Evolutionary conservation across 805 yeast species (phyloP), one percentile per base, ranked within the genome.

Genomic region (Lachancea sp.): DNA sequence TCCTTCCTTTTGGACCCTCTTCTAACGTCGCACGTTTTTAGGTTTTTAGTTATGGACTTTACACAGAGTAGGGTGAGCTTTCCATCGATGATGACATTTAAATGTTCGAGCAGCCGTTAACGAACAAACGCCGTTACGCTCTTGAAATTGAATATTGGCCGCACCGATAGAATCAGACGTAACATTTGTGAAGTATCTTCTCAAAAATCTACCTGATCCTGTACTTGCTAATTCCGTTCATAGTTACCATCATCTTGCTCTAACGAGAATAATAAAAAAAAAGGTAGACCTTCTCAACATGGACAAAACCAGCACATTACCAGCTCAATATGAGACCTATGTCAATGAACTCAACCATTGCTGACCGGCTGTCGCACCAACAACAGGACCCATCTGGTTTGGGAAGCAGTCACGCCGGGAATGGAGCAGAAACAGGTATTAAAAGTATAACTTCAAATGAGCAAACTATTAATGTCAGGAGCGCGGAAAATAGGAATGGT

Each of bases 301-400:
- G 15, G 16, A 28, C 8, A 12, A 28, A 15, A 16, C 18, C 5
- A 7, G 9, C 17, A 28, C 12, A n/a, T n/a, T n/a, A n/a, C 30
- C 8, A 15, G 17, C 30, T 13, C 8, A 16, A 28, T 12, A 30
- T 30, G 34, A 38, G 29, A 24, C 22, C 18, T 31, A 58, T 58
- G 63, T 64, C 69, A 6, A 59, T 65, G 66, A 54, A 56, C 36
- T 63, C 69, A 6, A 54, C 48, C 30, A 51, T 59, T 36, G 56
- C 67, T 22, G 63, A 61, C 31, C 59, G 60, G 47, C 52, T 60
- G 29, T 68, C 75, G 40, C 77, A 72, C 42, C 66, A 69, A 38
- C 62, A 66, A 28, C 71, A 68, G 42, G 72, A 71, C 46, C 63
- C 69, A 43, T 9, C 65, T 69, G 18, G 77, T 72, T 41, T 54